Base-by-base conservation (phyloP, 208 protist species). In the Endotrypanum monterogeii region DNA sequence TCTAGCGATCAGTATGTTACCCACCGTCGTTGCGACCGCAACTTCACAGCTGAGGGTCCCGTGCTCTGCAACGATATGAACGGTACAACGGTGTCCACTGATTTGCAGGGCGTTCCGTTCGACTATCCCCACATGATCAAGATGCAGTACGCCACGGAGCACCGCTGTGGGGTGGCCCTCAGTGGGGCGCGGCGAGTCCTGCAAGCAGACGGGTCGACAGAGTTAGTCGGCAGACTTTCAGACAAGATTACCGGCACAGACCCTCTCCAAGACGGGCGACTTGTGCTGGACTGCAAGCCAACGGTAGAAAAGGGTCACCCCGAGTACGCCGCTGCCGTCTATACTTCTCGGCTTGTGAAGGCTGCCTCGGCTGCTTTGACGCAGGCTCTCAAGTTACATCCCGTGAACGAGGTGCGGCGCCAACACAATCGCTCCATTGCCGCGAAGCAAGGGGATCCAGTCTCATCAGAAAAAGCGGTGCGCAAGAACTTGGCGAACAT, bases 181-280 rank as follows among this genome's bases (percentile, higher is more conserved):
- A 94, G 78, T n/a, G 89, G 88, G 14, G 73, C 74, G 46, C 65
- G 50, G 25, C 50, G 54, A 41, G 39, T 73, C 28, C 8, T 37
- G 9, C 58, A 52, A 57, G 72, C 65, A 9, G 67, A 73, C 14
- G 69, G 63, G 28, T 50, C 57, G 18, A 52, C 48, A 5, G 65
- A 48, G 65, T 57, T 80, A 46, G 46, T 70, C 1, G 79, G 77
- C n/a, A 79, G 72, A 56, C 76, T 94, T 20, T 90, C 86, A 9
- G 78, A 90, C 62, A 75, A 83, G 35, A 85, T 94, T 57, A 90
- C 87, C 44, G 89, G 89, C 61, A 94, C 89, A 9, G 89, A 94
- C 46, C 85, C 84, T 7, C 79, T 94, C 50, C 82, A 83, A 39
- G 89, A 94, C 55, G 78, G 74, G 32, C 84, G 73, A 20, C 51